phyloP scores from a whole-genome alignment of 495 filamentous ascomycete species.

The Poronia punctata region DNA sequence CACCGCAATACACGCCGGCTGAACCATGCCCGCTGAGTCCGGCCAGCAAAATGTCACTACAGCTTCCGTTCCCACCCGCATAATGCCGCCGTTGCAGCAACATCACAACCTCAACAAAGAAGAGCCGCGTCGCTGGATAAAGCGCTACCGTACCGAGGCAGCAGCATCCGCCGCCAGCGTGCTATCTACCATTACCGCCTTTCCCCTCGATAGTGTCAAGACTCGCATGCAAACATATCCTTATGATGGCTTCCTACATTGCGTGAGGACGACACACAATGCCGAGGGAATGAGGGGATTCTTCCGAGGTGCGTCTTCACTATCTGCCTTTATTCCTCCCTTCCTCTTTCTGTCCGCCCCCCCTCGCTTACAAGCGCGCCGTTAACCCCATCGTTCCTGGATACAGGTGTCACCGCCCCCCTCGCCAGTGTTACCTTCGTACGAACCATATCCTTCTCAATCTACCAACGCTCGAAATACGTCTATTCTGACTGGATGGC shows the following conservation, averaged over 20 bases:
- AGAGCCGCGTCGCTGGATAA: slow-evolving; percentile 55
- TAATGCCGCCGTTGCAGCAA: slow-evolving; percentile 42
- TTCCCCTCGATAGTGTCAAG: slow-evolving; percentile 79
- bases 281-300: slow-evolving; percentile 68
- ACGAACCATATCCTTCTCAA: slow-evolving; percentile 85
- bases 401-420: slow-evolving; percentile 66
- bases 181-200: slow-evolving; percentile 64
- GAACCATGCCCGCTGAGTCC: slow-evolving; percentile 47
- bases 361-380: slow-evolving; percentile 6
- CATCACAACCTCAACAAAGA: slow-evolving; percentile 32
- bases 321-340: no score
- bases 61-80: slow-evolving; percentile 32
- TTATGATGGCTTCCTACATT: slow-evolving; percentile 61
- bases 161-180: slow-evolving; percentile 68
- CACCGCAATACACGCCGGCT: slow-evolving; percentile 25
- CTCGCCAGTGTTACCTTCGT: slow-evolving; percentile 83
- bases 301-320: slow-evolving; percentile 56
- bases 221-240: slow-evolving; percentile 81
- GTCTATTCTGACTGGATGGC: slow-evolving; percentile 61
- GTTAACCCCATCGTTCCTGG: slow-evolving; percentile 16
- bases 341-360: background rate
- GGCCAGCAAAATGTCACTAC: slow-evolving; percentile 33
- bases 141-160: slow-evolving; percentile 72
- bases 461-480: slow-evolving; percentile 82
- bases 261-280: slow-evolving; percentile 63